Base-by-base conservation (phyloP, 495 filamentous ascomycete species). In the Cenococcum geophilum region DNA sequence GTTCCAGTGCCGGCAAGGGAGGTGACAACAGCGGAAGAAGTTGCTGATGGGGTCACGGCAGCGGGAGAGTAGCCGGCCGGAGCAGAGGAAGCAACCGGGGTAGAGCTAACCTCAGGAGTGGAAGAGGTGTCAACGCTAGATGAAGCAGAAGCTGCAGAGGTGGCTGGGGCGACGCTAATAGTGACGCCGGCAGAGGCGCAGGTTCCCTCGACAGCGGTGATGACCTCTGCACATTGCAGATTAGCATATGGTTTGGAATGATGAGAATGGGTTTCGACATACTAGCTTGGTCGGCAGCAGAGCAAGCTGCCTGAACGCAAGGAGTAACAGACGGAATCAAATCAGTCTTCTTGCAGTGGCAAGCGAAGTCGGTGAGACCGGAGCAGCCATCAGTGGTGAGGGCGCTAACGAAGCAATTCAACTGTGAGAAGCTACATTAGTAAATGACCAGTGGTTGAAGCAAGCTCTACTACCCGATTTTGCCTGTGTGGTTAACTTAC, bases 311-410 rank as follows among this genome's bases (percentile, higher is more conserved):
- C 67, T 78, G 51, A 11, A 80, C 75, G 52, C 79, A 81, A 21
- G 79, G 77, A 35, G 73, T 74, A 53, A 79, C 72, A 23, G 52
- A 54, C 58, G 58, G 54, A 49, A 79, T 70, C 25, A 81, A 72
- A 27, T 65, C 53, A 48, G 75, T 64, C 66, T 79, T 78, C 65
- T 75, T 69, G 69, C 79, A 81, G 69, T 81, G 79, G 68, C 79
- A 81, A 57, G 73, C 72, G 61, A 81, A 81, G 69, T 81, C 78
- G 47, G 70, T 74, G 45, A 80, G 60, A 22, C 36, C 18, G 16
- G 70, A 63, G 71, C 79, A 81, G 57, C 78, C 78, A 64, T 80
- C 78, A 40, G 43, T 63, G 40, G 61, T 58, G 50, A 81, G 68
- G 43, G 73, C 72, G 21, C 43, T 54, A 58, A 79, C 27, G 61